Evolutionary conservation across 129 eudicot genomes (phyloP).

Genomic region (Flaveria sonorensis): DNA sequence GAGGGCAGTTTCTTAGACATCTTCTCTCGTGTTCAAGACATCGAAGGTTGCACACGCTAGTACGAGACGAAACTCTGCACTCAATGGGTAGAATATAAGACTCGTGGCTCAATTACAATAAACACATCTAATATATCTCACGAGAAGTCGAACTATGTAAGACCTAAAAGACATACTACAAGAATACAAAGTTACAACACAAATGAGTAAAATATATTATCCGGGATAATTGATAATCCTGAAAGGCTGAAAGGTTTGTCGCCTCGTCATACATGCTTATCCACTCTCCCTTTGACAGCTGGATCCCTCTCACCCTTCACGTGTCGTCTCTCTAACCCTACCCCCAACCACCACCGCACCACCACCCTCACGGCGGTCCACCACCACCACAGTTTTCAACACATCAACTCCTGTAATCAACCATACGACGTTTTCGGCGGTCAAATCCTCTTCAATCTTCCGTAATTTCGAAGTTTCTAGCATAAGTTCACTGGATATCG

Average conservation of each 20-base stretch:
- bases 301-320: conserved; percentile 53
- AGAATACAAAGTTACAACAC: too few species aligned
- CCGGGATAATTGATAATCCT: not conserved
- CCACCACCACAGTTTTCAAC: not conserved
- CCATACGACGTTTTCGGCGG: not conserved
- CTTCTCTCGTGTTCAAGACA: too few species aligned
- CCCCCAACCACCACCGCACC: conserved; percentile 28
- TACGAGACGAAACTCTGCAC: too few species aligned
- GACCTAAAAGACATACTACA: too few species aligned
- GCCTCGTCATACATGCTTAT: conserved; percentile 55
- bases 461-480: conserved; percentile 2
- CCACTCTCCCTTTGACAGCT: conserved; percentile 52
- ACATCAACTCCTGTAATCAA: not conserved
- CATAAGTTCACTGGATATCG: conserved; percentile 18
- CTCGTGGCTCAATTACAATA: too few species aligned
- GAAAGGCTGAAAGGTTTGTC: conserved; percentile 18
- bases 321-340: conserved; percentile 67
- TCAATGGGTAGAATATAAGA: too few species aligned
- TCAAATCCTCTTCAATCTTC: conserved; percentile 22
- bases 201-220: not conserved
- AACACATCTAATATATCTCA: too few species aligned
- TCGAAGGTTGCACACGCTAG: too few species aligned
- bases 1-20: too few species aligned
- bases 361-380: conserved; percentile 34
- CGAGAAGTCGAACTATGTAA: too few species aligned